Conservation (phyloP, 305 asterid genomes). For the Euphrasia arctica region DNA sequence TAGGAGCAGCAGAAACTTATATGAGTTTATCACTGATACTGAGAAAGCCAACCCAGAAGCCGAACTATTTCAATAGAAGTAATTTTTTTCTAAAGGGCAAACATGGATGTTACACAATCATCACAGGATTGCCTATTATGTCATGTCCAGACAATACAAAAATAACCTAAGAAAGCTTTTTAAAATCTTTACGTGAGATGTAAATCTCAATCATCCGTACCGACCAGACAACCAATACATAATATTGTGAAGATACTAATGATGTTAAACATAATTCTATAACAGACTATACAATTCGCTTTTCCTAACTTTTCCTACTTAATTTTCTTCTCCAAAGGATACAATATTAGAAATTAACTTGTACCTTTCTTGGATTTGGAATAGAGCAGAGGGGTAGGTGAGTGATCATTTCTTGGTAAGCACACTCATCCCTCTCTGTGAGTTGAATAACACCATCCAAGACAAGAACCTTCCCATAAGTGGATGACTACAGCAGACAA, state of each 20-base stretch:
- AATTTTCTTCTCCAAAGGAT: background rate
- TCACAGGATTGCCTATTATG: background rate
- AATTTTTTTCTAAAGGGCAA: background rate
- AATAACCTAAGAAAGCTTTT: background rate
- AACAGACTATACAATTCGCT: background rate
- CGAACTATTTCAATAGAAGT: background rate
- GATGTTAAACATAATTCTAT: background rate
- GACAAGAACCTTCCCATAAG: slow-evolving; percentile 94
- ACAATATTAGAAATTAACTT: background rate
- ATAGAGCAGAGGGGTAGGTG: slow-evolving; percentile 97
- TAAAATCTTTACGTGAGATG: no score
- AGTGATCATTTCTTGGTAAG: slow-evolving; percentile 96
- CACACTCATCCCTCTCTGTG: slow-evolving; percentile 98
- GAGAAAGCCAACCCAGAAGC: background rate
- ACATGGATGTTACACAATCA: background rate
- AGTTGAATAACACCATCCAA: slow-evolving; percentile 97
- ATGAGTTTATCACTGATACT: background rate
- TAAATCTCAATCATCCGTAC: background rate
- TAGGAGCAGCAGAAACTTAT: background rate
- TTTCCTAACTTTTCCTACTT: background rate
- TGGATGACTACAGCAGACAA: slow-evolving; percentile 71
- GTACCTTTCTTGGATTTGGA: slow-evolving; percentile 88
- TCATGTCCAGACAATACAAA: background rate
- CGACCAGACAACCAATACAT: background rate
- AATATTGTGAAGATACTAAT: background rate